phyloP scores from a whole-genome alignment of 1,284 basidiomycete species.

The Trichosporon inkin region DNA sequence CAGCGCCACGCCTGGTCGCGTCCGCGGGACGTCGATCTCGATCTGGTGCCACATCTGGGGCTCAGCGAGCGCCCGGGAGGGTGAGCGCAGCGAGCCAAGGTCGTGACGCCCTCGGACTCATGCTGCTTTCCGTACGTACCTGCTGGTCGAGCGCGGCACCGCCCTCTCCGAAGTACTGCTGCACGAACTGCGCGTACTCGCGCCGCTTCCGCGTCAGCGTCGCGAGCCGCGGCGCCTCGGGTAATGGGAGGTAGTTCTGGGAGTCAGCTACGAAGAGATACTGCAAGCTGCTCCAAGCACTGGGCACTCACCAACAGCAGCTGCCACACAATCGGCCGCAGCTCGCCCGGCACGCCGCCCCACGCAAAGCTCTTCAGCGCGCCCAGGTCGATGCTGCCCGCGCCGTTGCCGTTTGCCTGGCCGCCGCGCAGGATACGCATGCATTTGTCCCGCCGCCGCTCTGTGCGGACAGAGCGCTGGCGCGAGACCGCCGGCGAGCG shows the following conservation, averaged over 20 bases:
- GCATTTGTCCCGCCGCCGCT: slow-evolving; percentile 46
- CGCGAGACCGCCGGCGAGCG: slow-evolving; percentile 52
- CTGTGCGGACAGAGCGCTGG: slow-evolving; percentile 59
- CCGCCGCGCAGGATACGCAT: slow-evolving; percentile 37
- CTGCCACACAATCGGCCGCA: slow-evolving; percentile 92
- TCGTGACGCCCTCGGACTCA: no score
- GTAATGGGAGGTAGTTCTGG: slow-evolving; percentile 87
- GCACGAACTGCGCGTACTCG: slow-evolving; percentile 85
- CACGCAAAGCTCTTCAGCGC: slow-evolving; percentile 88
- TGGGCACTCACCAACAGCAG: slow-evolving; percentile 69
- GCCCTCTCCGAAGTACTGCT: slow-evolving; percentile 84
- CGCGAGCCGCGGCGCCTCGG: slow-evolving; percentile 67
- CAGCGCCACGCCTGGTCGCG: slow-evolving; percentile 79
- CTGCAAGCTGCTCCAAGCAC: neutral
- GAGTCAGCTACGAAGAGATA: neutral
- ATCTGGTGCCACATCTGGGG: slow-evolving; percentile 92
- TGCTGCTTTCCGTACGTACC: slow-evolving; percentile 23
- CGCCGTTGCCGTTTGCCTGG: slow-evolving; percentile 26
- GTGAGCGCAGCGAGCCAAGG: neutral
- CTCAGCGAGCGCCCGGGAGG: neutral
- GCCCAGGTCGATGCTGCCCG: slow-evolving; percentile 30
- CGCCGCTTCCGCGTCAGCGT: slow-evolving; percentile 83
- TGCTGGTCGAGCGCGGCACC: slow-evolving; percentile 76
- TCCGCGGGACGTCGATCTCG: slow-evolving; percentile 91
- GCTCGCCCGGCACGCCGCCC: slow-evolving; percentile 83